Evolutionary conservation across 768 basidiomycete genomes (phyloP).

Genomic region (Neoboletus brunneissimus): DNA sequence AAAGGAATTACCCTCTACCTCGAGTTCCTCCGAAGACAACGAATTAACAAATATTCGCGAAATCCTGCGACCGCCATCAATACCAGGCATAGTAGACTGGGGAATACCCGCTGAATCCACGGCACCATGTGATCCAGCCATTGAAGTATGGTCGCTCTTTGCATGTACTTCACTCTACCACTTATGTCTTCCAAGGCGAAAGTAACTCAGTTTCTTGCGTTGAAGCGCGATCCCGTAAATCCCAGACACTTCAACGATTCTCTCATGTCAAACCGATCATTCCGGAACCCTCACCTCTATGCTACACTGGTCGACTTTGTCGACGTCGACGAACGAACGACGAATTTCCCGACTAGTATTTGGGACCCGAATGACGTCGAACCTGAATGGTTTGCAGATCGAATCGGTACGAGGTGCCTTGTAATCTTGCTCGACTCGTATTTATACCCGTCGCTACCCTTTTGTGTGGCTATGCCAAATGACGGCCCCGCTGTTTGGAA

Average conservation of each 20-base stretch:
- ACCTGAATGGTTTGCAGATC: slow-evolving; percentile 72
- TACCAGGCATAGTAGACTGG: slow-evolving; percentile 67
- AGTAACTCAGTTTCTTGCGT: slow-evolving; percentile 68
- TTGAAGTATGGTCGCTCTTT: slow-evolving; percentile 46
- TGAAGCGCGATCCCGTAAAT: slow-evolving; percentile 60
- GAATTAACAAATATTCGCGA: slow-evolving; percentile 55
- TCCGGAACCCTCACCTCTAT: slow-evolving; percentile 96
- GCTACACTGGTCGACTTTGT: slow-evolving; percentile 93
- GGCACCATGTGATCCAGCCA: slow-evolving; percentile 56
- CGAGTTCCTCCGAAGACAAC: slow-evolving; percentile 32
- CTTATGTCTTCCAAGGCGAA: slow-evolving; percentile 55
- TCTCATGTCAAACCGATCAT: slow-evolving; percentile 87
- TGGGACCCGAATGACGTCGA: slow-evolving; percentile 71
- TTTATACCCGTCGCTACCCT: slow-evolving; percentile 22
- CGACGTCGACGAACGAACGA: slow-evolving; percentile 83
- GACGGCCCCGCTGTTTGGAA: background rate
- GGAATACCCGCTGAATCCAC: slow-evolving; percentile 65
- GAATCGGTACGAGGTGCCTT: slow-evolving; percentile 59
- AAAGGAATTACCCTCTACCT: slow-evolving; percentile 11
- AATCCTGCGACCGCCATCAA: slow-evolving; percentile 59
- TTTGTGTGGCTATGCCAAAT: slow-evolving; percentile 4
- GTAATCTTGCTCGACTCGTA: slow-evolving; percentile 20
- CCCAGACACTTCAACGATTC: slow-evolving; percentile 95
- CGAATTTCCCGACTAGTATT: slow-evolving; percentile 69
- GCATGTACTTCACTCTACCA: background rate